Evolutionary conservation across 2,329 filamentous ascomycete genomes (phyloP).

Genomic region (Ascochyta koolunga): DNA sequence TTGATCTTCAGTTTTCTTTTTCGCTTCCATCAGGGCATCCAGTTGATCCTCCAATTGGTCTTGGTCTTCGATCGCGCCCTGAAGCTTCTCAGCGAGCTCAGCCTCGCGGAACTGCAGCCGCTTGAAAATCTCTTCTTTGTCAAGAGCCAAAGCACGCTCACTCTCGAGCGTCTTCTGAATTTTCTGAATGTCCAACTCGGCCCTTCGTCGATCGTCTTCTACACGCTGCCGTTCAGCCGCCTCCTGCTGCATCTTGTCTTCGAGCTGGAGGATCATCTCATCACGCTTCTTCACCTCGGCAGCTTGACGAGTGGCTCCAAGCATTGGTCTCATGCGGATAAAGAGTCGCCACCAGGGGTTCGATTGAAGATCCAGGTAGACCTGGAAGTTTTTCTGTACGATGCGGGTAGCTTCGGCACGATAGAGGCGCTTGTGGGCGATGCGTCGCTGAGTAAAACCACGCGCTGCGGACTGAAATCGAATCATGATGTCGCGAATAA

Average conservation of each 20-base stretch:
- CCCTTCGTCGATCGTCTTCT: constrained; percentile 88
- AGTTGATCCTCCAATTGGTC: constrained; percentile 93
- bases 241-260: constrained; percentile 81
- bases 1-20: constrained; percentile 86
- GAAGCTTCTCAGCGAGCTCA: constrained; percentile 90
- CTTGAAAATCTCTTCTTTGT: constrained; percentile 99
- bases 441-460: constrained; percentile 85
- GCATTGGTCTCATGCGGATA: constrained; percentile 90
- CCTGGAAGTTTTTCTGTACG: constrained; percentile 91
- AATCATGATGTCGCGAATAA: constrained; percentile 93
- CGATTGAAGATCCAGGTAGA: constrained; percentile 85
- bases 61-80: constrained; percentile 90
- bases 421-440: constrained; percentile 92
- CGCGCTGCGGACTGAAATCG: constrained; percentile 91
- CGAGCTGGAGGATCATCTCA: constrained; percentile 87
- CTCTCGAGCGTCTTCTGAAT: constrained; percentile 95
- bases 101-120: constrained; percentile 90
- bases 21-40: constrained; percentile 84
- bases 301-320: constrained; percentile 89
- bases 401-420: constrained; percentile 93
- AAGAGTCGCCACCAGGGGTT: constrained; percentile 99
- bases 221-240: constrained; percentile 75
- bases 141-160: constrained; percentile 90
- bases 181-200: constrained; percentile 83
- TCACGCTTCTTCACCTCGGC: constrained; percentile 95